Conservation (phyloP, 768 basidiomycete species). For the Pholiota molesta region DNA sequence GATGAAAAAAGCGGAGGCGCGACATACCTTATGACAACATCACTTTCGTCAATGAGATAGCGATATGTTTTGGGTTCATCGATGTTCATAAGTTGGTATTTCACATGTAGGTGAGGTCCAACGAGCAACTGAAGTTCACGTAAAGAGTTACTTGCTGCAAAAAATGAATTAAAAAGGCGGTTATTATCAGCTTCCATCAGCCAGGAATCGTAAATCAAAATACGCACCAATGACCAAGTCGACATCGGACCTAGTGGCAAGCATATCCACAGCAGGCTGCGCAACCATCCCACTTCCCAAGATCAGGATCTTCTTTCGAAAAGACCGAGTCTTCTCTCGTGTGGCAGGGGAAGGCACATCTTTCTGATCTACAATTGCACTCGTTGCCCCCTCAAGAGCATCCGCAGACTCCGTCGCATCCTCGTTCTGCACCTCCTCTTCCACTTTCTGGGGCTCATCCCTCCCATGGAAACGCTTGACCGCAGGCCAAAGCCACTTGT, state of each 20-base stretch:
- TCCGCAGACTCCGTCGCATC: not conserved
- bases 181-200: not conserved
- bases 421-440: not conserved
- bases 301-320: constrained; percentile 68
- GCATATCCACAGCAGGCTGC: constrained; percentile 79
- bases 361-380: not conserved
- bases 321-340: not conserved
- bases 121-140: constrained; percentile 57
- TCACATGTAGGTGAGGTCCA: constrained; percentile 50
- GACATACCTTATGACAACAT: constrained; percentile 88
- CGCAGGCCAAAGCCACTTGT: constrained; percentile 59
- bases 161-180: not conserved
- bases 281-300: constrained; percentile 97
- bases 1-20: not conserved
- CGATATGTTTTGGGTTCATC: constrained; percentile 46
- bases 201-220: constrained; percentile 12
- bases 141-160: constrained; percentile 74
- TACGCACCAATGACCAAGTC: constrained; percentile 77
- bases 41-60: constrained; percentile 60
- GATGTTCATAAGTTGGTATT: constrained; percentile 63
- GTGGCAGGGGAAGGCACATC: not conserved
- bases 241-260: constrained; percentile 64
- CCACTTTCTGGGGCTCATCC: constrained; percentile 4
- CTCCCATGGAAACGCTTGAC: constrained; percentile 46
- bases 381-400: not conserved